A percentile compares a stretch with the other conserved stretches of the same genome.
Conservation (phyloP, 352 stramenopile genomes). For the Phytophthora pistaciae region DNA sequence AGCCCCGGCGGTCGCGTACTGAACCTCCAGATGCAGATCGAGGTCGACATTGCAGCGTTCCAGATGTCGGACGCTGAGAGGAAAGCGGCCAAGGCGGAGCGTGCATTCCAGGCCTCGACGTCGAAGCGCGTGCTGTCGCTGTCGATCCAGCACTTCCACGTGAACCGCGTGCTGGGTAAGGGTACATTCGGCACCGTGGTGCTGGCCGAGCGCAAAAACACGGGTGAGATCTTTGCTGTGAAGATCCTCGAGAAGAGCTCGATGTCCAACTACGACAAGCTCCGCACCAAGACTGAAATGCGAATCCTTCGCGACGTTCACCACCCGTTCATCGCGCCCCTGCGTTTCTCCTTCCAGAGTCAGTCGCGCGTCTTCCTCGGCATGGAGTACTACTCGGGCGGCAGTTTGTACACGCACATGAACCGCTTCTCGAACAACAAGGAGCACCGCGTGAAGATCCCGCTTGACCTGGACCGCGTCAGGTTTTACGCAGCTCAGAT, state of each 20-base stretch:
- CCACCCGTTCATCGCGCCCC: constrained; percentile 94
- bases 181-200: constrained; percentile 96
- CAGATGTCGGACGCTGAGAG: constrained; percentile 79
- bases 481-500: constrained; percentile 95
- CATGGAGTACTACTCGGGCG: constrained; percentile 89
- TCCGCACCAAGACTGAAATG: constrained; percentile 94
- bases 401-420: constrained; percentile 92
- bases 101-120: constrained; percentile 71
- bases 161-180: constrained; percentile 96
- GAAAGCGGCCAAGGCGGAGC: constrained; percentile 73
- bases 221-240: constrained; percentile 91
- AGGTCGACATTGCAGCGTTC: constrained; percentile 84
- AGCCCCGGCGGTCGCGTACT: constrained; percentile 82
- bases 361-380: constrained; percentile 82
- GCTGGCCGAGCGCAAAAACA: constrained; percentile 85
- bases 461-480: constrained; percentile 78
- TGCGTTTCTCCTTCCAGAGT: constrained; percentile 90
- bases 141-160: constrained; percentile 95
- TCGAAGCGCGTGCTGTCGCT: constrained; percentile 87
- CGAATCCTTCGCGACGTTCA: constrained; percentile 91
- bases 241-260: constrained; percentile 94
- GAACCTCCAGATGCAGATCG: constrained; percentile 87
- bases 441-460: constrained; percentile 89
- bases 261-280: constrained; percentile 93
- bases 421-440: constrained; percentile 93